phyloP scores from a whole-genome alignment of 495 filamentous ascomycete genomes.

The Aspergillus bridgeri region DNA sequence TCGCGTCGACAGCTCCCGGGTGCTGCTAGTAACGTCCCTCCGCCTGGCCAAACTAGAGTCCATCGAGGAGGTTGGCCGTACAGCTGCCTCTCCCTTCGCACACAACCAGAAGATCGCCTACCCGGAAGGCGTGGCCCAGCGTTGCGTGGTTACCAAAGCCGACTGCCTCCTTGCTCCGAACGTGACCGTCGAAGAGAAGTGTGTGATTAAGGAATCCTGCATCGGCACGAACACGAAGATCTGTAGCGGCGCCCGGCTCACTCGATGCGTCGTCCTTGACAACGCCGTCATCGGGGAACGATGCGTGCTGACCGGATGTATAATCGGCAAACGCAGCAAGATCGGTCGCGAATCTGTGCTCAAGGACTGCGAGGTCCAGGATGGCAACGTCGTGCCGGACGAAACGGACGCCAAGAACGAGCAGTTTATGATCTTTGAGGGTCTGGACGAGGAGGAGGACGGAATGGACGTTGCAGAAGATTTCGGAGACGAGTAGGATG shows the following conservation, averaged over 20 bases:
- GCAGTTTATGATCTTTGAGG: slow-evolving; percentile 81
- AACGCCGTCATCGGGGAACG: slow-evolving; percentile 76
- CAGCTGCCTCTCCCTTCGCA: slow-evolving; percentile 63
- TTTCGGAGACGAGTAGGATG: slow-evolving; percentile 21
- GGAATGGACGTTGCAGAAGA: slow-evolving; percentile 34
- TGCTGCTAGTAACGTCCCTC: slow-evolving; percentile 79
- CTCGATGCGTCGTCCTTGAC: slow-evolving; percentile 86
- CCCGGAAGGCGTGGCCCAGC: slow-evolving; percentile 68
- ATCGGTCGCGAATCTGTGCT: slow-evolving; percentile 73
- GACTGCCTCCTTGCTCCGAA: slow-evolving; percentile 83
- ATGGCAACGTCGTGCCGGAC: slow-evolving; percentile 75
- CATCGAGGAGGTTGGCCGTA: slow-evolving; percentile 58
- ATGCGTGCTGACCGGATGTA: slow-evolving; percentile 73
- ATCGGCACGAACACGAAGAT: slow-evolving; percentile 85
- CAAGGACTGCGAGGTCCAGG: slow-evolving; percentile 87
- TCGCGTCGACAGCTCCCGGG: slow-evolving; percentile 79
- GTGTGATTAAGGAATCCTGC: slow-evolving; percentile 83
- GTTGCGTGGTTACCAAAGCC: slow-evolving; percentile 67
- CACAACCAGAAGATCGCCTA: slow-evolving; percentile 77
- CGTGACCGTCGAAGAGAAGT: slow-evolving; percentile 76
- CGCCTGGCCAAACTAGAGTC: slow-evolving; percentile 75
- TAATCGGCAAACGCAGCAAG: slow-evolving; percentile 70
- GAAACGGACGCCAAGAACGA: slow-evolving; percentile 81
- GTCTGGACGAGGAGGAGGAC: slow-evolving; percentile 54
- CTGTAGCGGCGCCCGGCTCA: slow-evolving; percentile 70